These are phyloP conservation scores for Penicillium goetzii DNA, from an alignment of 495 filamentous ascomycete genomes.

Conservation along the genomic window DNA sequence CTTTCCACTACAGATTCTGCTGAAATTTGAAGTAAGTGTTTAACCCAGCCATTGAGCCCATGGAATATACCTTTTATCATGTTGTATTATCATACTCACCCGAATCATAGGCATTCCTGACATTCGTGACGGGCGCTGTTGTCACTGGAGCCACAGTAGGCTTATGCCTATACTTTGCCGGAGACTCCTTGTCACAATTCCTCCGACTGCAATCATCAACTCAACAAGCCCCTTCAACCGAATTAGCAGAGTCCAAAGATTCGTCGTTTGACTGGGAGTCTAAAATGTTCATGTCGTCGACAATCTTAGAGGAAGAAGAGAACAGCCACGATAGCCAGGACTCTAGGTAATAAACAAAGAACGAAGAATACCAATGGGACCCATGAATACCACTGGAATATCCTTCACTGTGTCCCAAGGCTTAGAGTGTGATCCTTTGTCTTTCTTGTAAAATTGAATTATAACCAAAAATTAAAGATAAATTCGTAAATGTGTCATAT, in stretches of 20 bases:
- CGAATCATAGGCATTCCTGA: slow-evolving; percentile 27
- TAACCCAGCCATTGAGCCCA: background rate
- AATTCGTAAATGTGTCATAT: background rate
- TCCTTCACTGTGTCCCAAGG: background rate
- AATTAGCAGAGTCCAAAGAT: slow-evolving; percentile 15
- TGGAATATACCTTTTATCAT: background rate
- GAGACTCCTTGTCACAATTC: slow-evolving; percentile 22
- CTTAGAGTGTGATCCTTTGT: background rate
- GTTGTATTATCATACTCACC: slow-evolving; percentile 14
- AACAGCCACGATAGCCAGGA: slow-evolving; percentile 37
- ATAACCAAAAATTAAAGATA: background rate
- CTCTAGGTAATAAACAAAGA: slow-evolving; percentile 15
- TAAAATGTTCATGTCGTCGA: slow-evolving; percentile 54
- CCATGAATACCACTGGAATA: background rate
- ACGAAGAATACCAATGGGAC: background rate
- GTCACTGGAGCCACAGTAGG: slow-evolving; percentile 28
- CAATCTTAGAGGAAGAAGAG: slow-evolving; percentile 70
- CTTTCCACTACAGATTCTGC: slow-evolving; percentile 50
- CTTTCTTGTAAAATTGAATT: background rate
- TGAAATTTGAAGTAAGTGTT: slow-evolving; percentile 64
- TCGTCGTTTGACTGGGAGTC: slow-evolving; percentile 42
- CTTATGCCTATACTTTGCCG: slow-evolving; percentile 25
- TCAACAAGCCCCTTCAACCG: slow-evolving; percentile 12
- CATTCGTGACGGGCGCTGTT: slow-evolving; percentile 28
- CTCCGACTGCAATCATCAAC: slow-evolving; percentile 21